Conservation (phyloP, 148 eudicot species). For the Diospyros kaki region DNA sequence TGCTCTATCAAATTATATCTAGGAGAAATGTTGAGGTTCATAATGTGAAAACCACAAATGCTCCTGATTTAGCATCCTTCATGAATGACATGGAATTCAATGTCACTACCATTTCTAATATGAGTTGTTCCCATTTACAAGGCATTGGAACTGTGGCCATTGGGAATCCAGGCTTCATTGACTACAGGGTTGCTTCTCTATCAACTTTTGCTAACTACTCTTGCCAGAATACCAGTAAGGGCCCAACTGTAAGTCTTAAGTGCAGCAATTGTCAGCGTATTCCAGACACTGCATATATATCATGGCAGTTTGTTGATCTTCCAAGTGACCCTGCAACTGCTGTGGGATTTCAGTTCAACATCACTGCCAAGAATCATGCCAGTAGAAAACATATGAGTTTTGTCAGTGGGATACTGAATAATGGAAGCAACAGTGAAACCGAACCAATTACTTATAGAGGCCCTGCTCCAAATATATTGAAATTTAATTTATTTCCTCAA, state of each 20-base stretch:
- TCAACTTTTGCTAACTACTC: slow-evolving; percentile 69
- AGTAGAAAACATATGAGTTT: slow-evolving; percentile 58
- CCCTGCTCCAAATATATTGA: slow-evolving; percentile 57
- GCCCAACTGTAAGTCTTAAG: slow-evolving; percentile 57
- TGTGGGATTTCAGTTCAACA: slow-evolving; percentile 86
- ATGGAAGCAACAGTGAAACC: slow-evolving; percentile 42
- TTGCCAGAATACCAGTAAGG: slow-evolving; percentile 71
- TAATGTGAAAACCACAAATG: slow-evolving; percentile 74
- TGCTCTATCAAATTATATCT: slow-evolving; percentile 75
- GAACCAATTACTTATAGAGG: slow-evolving; percentile 74
- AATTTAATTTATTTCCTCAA: slow-evolving; percentile 86
- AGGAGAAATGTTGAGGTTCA: slow-evolving; percentile 83
- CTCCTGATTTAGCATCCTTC: slow-evolving; percentile 72
- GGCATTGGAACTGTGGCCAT: slow-evolving; percentile 53
- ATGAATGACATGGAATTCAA: slow-evolving; percentile 80
- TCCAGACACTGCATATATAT: slow-evolving; percentile 54
- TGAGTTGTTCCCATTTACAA: slow-evolving; percentile 77
- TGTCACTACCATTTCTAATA: slow-evolving; percentile 73
- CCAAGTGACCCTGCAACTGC: slow-evolving; percentile 83
- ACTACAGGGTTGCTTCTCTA: slow-evolving; percentile 43
- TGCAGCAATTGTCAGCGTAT: slow-evolving; percentile 62
- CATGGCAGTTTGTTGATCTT: slow-evolving; percentile 83
- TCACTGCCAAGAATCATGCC: slow-evolving; percentile 56
- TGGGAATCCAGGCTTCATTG: slow-evolving; percentile 74
- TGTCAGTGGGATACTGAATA: slow-evolving; percentile 67